Evolutionary conservation across 768 basidiomycete species (phyloP).

Genomic region (Crassisporium funariophilum): DNA sequence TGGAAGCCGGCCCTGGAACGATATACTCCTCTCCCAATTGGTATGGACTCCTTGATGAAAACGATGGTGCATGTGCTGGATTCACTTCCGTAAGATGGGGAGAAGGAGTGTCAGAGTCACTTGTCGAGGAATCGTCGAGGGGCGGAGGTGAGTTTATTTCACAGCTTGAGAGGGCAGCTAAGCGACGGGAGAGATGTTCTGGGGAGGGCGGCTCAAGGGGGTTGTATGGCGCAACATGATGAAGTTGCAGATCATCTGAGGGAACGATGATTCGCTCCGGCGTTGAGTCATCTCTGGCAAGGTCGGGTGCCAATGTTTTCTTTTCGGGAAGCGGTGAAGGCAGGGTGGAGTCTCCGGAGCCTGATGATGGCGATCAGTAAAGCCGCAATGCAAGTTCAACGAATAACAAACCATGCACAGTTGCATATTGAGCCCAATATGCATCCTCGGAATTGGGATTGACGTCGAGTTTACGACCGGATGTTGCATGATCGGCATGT

Average conservation of each 20-base stretch:
- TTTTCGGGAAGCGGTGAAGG: conserved; percentile 49
- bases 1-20: conserved; percentile 1
- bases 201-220: conserved; percentile 47
- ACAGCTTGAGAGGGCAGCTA: conserved; percentile 35
- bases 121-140: conserved; percentile 16
- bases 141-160: conserved; percentile 20
- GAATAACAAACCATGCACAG: conserved; percentile 66
- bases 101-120: conserved; percentile 19
- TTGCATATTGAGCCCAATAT: conserved; percentile 77
- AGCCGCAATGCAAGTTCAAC: not conserved
- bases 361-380: too few relatives aligned
- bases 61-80: conserved; percentile 12
- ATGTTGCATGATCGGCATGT: conserved; percentile 22
- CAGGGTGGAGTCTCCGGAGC: conserved; percentile 71
- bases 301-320: conserved; percentile 20
- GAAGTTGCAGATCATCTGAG: conserved; percentile 29
- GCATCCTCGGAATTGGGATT: conserved; percentile 52
- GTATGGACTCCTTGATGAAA: conserved; percentile 8
- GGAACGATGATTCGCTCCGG: conserved; percentile 35
- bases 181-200: conserved; percentile 38
- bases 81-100: conserved; percentile 9
- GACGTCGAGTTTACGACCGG: conserved; percentile 11
- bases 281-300: conserved; percentile 12
- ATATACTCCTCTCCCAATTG: conserved; percentile 10
- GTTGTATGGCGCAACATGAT: conserved; percentile 35